Evolutionary conservation across 495 filamentous ascomycete species (phyloP).

Genomic region (Penicillium ucsense): DNA sequence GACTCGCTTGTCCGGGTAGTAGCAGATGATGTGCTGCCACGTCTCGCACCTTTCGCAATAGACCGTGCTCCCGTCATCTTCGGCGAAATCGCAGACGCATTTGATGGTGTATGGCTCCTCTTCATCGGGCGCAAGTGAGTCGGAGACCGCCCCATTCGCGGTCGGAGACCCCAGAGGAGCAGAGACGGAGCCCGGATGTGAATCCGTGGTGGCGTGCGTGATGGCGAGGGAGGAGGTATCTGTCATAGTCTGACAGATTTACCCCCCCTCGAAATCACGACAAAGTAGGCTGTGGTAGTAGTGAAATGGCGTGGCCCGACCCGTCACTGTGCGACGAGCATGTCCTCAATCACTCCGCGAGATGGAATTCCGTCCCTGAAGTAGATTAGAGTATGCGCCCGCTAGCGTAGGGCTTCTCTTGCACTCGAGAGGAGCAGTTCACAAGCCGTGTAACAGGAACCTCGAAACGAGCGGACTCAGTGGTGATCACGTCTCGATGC

Average conservation of each 20-base stretch:
- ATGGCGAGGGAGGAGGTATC: constrained; percentile 56
- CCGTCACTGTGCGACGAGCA: constrained; percentile 27
- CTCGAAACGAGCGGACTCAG: too few species aligned
- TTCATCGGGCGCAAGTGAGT: constrained; percentile 50
- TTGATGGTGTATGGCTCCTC: constrained; percentile 95
- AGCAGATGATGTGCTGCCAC: constrained; percentile 97
- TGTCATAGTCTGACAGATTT: constrained; percentile 86
- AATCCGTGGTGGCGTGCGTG: constrained; percentile 53
- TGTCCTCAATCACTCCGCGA: constrained; percentile 17
- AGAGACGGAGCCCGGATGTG: constrained; percentile 52
- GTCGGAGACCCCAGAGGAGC: constrained; percentile 41
- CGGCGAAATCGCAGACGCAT: constrained; percentile 85
- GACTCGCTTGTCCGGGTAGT: constrained; percentile 67
- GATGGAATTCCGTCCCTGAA: background rate
- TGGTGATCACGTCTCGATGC: too few species aligned
- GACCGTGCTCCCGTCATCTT: constrained; percentile 96
- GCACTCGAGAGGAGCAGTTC: too few species aligned
- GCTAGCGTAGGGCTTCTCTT: too few species aligned
- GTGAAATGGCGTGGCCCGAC: constrained; percentile 13
- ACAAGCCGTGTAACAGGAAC: too few species aligned
- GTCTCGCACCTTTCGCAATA: constrained; percentile 92
- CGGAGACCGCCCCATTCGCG: constrained; percentile 47
- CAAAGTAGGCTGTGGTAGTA: constrained; percentile 14
- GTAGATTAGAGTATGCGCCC: too few species aligned
- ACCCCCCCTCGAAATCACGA: constrained; percentile 41